Base-by-base conservation (phyloP, 116 monocot genomes). In the Posidonia oceanica region DNA sequence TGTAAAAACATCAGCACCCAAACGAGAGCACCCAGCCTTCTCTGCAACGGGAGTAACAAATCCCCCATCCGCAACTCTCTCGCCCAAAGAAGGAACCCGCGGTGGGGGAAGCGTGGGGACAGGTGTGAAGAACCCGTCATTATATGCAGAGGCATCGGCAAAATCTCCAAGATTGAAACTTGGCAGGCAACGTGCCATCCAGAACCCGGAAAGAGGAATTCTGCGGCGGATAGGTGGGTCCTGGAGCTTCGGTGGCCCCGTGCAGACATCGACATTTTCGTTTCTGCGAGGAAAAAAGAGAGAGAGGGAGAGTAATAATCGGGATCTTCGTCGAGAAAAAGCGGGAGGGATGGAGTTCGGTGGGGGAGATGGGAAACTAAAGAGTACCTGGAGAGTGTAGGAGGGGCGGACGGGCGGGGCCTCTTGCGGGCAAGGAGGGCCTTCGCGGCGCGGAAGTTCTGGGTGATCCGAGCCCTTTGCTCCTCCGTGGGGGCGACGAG, bases 401-500 rank as follows among this genome's bases (percentile, higher is more conserved):
- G 69, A 66, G 10, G 74, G 55, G 11, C 4, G 38, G 59, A 76
- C 3, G 72, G 73, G 66, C 73, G 80, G 38, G 82, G 78, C 14
- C 82, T 70, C 73, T 89, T 93, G 69, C 83, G 74, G 68, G 69
- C 57, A 61, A 83, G 68, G 40, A 79, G 76, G 17, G 79, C 59
- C 74, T 91, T 87, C 4, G 87, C 69, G 60, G 83, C 77, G 65
- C 78, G 72, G 68, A 82, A 87, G 72, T 66, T 74, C 54, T 65
- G 48, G 55, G 80, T 64, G 69, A 87, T 82, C 16, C 72, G 67
- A 18, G 69, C 44, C 12, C 74, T 67, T 67, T 36, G 38, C 55
- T 74, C 56, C 37, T 65, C 73, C 17, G 22, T 40, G 15, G 20
- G 3, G 18, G 1, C 52, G 52, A 65, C 40, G 16, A 20, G 6